Base-by-base conservation (phyloP, 2,329 filamentous ascomycete genomes). In the Pyricularia pennisetigena region DNA sequence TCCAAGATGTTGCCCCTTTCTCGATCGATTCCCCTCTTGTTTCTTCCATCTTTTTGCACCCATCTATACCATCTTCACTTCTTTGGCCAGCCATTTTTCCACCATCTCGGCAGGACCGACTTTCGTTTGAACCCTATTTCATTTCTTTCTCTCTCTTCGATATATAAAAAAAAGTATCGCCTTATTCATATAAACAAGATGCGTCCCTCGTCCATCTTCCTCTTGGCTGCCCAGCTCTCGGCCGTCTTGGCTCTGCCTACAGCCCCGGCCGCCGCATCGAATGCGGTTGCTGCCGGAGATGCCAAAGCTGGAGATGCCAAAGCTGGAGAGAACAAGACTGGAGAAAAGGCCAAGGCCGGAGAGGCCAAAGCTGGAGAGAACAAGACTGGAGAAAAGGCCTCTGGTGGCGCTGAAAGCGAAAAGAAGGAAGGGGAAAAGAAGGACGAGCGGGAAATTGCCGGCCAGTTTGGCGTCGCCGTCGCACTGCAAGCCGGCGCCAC, bases 401-500 rank as follows among this genome's bases (percentile, higher is more conserved):
- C 28, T 24, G 30, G 30, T 32, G 61, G 10, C 3, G 63, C 57
- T 12, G 63, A 14, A 16, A 26, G 61, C 24, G 29, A 14, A n/a
- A 26, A 63, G 61, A 59, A 41, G 24, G 8, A 49, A 29, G 72
- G 69, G 24, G 70, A 71, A 10, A 74, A 70, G 23, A 70, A 71
- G 1, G 70, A 71, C 64, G 74, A 79, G 69, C 59, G 77, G 24
- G 76, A 77, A 32, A 73, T 74, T 28, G 57, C 74, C 57, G 78
- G 68, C 10, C 66, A 73, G 57, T 79, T 79, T 61, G 74, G 70
- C 29, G 69, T 70, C 5, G 70, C 73, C 26, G 69, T 79, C 61
- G 71, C 72, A 4, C 72, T 79, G 0, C 69, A 70, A 4, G 77
- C 76, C 20, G 76, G 75, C 26, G 71, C 76, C 59, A 68, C 76